Percentiles rank a stretch among this genome's conserved stretches.
phyloP scores from a whole-genome alignment of 352 stramenopile species.

The Globisporangium nagaii region DNA sequence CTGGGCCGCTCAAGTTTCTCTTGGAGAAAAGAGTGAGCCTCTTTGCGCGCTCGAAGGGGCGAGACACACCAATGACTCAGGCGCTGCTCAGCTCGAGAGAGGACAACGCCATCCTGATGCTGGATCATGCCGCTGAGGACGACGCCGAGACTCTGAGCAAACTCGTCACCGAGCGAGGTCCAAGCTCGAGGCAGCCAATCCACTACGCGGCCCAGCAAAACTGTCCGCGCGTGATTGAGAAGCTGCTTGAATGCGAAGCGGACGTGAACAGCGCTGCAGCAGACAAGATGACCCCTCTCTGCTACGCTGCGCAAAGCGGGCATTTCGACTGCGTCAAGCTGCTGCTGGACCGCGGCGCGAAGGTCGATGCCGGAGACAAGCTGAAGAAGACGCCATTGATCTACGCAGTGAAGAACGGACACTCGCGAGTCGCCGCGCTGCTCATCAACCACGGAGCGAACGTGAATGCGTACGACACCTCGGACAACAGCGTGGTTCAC shows the following conservation, averaged over 20 bases:
- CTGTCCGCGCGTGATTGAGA: constrained; percentile 34
- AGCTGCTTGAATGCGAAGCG: constrained; percentile 44
- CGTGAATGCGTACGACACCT: constrained; percentile 72
- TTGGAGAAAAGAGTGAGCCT: constrained; percentile 49
- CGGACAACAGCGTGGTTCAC: constrained; percentile 68
- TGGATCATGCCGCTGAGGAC: constrained; percentile 49
- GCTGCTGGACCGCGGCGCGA: constrained; percentile 44
- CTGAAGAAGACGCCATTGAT: constrained; percentile 78
- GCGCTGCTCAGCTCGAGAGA: constrained; percentile 38
- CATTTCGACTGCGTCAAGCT: constrained; percentile 51
- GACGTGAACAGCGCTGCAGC: constrained; percentile 44
- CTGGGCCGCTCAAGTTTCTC: constrained; percentile 51
- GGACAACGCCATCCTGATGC: constrained; percentile 51
- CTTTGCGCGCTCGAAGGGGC: constrained; percentile 51
- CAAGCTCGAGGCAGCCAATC: constrained; percentile 46
- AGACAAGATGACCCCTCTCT: constrained; percentile 53
- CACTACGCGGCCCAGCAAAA: constrained; percentile 49
- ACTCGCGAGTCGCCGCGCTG: constrained; percentile 37
- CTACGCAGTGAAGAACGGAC: constrained; percentile 70
- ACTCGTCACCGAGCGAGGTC: constrained; percentile 40
- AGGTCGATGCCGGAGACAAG: constrained; percentile 63
- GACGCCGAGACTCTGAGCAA: constrained; percentile 23
- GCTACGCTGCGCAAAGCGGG: constrained; percentile 49
- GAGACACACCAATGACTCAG: constrained; percentile 61
- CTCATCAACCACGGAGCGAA: constrained; percentile 71